Evolutionary conservation across 495 filamentous ascomycete species (phyloP).

Genomic region (Daldinia decipiens): DNA sequence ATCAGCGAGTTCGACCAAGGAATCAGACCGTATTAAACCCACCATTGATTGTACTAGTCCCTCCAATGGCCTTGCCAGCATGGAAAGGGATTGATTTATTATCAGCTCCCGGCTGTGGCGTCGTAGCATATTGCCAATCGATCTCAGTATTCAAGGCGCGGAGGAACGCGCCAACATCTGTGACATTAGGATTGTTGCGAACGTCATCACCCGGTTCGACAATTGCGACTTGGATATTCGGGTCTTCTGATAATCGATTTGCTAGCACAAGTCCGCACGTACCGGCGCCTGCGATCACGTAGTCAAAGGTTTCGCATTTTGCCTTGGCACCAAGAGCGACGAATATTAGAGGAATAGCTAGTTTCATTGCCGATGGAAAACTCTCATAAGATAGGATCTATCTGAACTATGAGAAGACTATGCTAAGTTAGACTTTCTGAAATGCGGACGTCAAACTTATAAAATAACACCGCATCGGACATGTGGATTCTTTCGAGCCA

Average conservation of each 20-base stretch:
- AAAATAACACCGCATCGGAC: neutral
- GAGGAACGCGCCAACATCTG: constrained; percentile 52
- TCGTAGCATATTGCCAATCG: constrained; percentile 63
- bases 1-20: neutral
- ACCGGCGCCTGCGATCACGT: constrained; percentile 63
- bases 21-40: constrained; percentile 23
- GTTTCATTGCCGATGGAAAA: constrained; percentile 32
- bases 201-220: constrained; percentile 65
- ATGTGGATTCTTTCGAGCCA: neutral
- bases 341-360: constrained; percentile 14
- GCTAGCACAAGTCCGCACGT: constrained; percentile 65
- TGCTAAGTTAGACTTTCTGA: neutral
- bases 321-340: constrained; percentile 8
- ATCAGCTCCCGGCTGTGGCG: constrained; percentile 55
- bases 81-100: constrained; percentile 51
- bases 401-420: neutral
- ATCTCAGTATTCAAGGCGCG: constrained; percentile 56
- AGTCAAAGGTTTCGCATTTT: constrained; percentile 52
- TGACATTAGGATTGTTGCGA: constrained; percentile 62
- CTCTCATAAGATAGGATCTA: neutral
- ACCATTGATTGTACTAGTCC: constrained; percentile 65
- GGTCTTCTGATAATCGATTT: constrained; percentile 62
- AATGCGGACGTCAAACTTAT: constrained; percentile 1
- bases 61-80: constrained; percentile 63
- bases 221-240: constrained; percentile 58